Base-by-base conservation (phyloP, 2,329 filamentous ascomycete genomes). In the Fusarium sp. region DNA sequence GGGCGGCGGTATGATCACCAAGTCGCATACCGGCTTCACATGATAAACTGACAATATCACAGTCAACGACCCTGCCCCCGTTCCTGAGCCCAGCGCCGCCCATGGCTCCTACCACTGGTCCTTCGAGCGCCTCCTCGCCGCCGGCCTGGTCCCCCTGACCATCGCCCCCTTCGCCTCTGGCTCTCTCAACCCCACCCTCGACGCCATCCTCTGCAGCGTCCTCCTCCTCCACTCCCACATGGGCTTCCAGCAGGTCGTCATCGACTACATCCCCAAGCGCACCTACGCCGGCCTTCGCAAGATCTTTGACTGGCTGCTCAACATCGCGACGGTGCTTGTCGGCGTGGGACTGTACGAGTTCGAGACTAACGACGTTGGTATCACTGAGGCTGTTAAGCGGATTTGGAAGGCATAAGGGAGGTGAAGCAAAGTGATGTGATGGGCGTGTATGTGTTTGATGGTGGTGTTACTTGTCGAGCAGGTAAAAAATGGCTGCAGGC, bases 61-160 rank as follows among this genome's bases (percentile, higher is more conserved):
- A 93, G 95, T 95, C 82, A 99, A 99, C 86, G 95, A 98, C 81
- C 90, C 97, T 65, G 93, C 90, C 35, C 90, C 90, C 43, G 85
- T 98, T 27, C 95, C 95, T 54, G 82, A 90, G 25, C 85, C 94
- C 63, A 90, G 89, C 78, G 91, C 96, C 47, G 87, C 91, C 65
- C 94, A 99, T 86, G 97, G 97, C 79, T 97, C 94, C 84, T 99
- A 98, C 88, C 97, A 99, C 90, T 99, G 97, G 97, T 94, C 93
- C 70, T 98, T 98, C 81, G 97, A 99, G 89, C 95, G 94, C 81
- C 83, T 95, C 66, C 86, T 98, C 78, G 92, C 95, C 66, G 92
- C 90, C 66, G 93, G 91, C 65, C 90, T 99, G 71, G 87, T 99
- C 71, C 97, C 97, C 60, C 88, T 99, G 75, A 95, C 93, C 73